Percentiles rank a stretch among this genome's conserved stretches.
These are phyloP conservation scores for Rutstroemia sp. DNA, from an alignment of 2,329 filamentous ascomycete genomes.

Conservation along the genomic window DNA sequence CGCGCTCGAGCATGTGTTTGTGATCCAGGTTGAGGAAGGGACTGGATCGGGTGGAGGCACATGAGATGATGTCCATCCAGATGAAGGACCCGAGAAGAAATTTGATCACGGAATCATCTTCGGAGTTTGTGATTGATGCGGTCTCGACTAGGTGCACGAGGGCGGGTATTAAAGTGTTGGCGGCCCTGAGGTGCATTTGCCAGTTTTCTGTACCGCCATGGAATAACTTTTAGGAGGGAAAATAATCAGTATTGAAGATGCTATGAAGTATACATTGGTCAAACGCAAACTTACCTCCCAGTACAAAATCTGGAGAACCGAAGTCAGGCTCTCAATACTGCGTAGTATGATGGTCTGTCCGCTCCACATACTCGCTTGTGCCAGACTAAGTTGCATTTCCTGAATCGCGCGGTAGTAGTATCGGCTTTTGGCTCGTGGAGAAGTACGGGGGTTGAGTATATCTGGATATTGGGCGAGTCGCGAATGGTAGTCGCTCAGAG, in stretches of 20 bases:
- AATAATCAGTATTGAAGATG: neutral
- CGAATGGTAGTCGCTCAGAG: neutral
- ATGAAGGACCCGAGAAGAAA: neutral
- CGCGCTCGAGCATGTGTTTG: neutral
- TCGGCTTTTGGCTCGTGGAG: neutral
- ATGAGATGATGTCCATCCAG: neutral
- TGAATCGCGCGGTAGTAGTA: neutral
- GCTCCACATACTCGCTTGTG: neutral
- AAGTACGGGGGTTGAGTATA: neutral
- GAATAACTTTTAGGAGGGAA: neutral
- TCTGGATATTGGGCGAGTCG: neutral
- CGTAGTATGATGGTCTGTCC: neutral
- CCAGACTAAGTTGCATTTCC: neutral
- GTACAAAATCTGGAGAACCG: neutral
- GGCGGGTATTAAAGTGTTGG: neutral
- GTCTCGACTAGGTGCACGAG: neutral
- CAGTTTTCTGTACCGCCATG: neutral
- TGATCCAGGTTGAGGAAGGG: neutral
- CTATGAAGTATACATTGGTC: no score
- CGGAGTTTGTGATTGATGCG: neutral
- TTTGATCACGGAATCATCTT: neutral
- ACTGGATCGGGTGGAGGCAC: neutral
- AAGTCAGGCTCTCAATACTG: neutral
- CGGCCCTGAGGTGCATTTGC: neutral
- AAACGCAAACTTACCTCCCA: neutral